phyloP scores from a whole-genome alignment of 2,329 filamentous ascomycete species.

The Aspergillus sp. region DNA sequence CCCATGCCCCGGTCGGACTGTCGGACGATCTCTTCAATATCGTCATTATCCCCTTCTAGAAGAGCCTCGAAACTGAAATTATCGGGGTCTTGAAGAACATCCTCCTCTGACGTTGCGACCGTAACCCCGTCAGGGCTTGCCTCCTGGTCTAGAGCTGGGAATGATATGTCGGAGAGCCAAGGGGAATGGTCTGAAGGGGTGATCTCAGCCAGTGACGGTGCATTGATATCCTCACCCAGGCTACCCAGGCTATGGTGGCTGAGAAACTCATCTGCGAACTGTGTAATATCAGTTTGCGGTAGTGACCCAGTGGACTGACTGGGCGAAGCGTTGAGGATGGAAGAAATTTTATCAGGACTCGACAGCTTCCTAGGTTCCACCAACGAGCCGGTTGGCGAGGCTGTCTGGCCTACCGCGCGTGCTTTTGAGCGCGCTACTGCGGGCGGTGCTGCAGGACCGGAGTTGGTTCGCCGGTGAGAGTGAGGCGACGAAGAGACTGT shows the following conservation, averaged over 20 bases:
- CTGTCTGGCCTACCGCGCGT: neutral
- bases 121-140: slow-evolving; percentile 7
- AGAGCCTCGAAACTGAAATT: slow-evolving; percentile 32
- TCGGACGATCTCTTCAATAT: slow-evolving; percentile 57
- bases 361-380: neutral
- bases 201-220: slow-evolving; percentile 12
- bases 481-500: slow-evolving; percentile 12
- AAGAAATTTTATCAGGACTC: slow-evolving; percentile 2
- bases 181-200: slow-evolving; percentile 13
- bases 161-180: slow-evolving; percentile 17
- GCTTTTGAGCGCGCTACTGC: slow-evolving; percentile 1
- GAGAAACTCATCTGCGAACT: slow-evolving; percentile 13
- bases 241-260: slow-evolving; percentile 7
- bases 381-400: neutral
- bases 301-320: slow-evolving; percentile 1
- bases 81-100: slow-evolving; percentile 10
- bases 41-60: slow-evolving; percentile 43
- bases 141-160: slow-evolving; percentile 6
- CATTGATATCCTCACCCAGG: slow-evolving; percentile 12
- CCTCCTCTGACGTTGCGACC: slow-evolving; percentile 6
- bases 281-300: slow-evolving; percentile 7
- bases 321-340: slow-evolving; percentile 1
- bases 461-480: slow-evolving; percentile 5
- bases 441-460: slow-evolving; percentile 1
- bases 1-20: slow-evolving; percentile 30